Evolutionary conservation across 2,329 filamentous ascomycete species (phyloP), one percentile per base, ranked within the genome.

Genomic region (Neofusicoccum ribis): DNA sequence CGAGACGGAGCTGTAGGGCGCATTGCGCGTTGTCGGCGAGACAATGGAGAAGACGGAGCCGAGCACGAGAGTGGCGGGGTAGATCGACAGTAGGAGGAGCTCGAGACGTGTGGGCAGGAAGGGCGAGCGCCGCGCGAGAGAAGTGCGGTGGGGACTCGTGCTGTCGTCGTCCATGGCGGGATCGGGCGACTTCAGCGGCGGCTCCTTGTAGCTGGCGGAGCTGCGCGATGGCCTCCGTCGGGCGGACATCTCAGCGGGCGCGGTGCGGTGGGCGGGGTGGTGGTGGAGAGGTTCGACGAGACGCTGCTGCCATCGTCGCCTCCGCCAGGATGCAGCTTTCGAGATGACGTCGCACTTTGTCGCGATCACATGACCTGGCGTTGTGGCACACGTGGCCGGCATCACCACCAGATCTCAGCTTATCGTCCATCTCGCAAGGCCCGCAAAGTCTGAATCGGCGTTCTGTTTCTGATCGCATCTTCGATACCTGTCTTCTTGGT

Each of bases 1-100:
- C 27, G 84, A 77, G 46, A 79, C 72, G 2, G 82, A 76, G 68
- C 88, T 86, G 81, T 92, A 92, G 3, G 86, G 83, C 1, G 86
- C 83, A 52, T 81, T 80, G 73, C 76, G 78, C 49, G 87, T 88
- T 11, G 88, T 88, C 1, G 93, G 93, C 17, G 92, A 93, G 61
- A 98, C 79, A 41, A 87, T 80, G 51, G 90, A 89, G 84, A 92
- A 97, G 69, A 96, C 73, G 34, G 91, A 91, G 69, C 95, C 95
- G 69, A 97, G 85, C 64, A 92, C 68, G 65, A 99, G 88, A 6
- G 93, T 89, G 31, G 81, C 71, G 3, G 94, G 94, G 80, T 97
- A 98, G 67, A 91, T 80, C 58, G 79, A 70, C 36, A 97, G 85
- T 23, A 89, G 81, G 64, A 86, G 71, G 27, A 84, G 79, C 74